Evolutionary conservation across 2,329 filamentous ascomycete species (phyloP), one percentile per base, ranked within the genome.

Genomic region (Colletotrichum tropicicola): DNA sequence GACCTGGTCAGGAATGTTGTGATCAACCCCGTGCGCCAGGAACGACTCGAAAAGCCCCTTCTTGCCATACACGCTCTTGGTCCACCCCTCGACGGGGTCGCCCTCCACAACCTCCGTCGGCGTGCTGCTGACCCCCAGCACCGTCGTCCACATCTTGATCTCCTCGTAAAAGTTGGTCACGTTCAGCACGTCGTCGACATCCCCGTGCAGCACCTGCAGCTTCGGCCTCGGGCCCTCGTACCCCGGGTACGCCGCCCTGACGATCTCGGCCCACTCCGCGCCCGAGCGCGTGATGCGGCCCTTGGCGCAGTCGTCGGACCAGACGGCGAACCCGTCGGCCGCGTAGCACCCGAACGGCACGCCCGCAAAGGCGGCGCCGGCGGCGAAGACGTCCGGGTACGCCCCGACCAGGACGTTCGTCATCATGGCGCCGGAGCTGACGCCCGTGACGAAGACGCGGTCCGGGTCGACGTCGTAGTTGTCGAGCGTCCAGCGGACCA

Each of bases 171-270:
- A 86, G 71, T 87, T 87, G 52, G 78, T 76, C 25, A 83, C 85
- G 43, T 81, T 77, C 2, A 89, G 74, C 5, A 81, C 81, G 30
- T 81, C 78, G 67, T 89, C 86, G 0, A 68, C 71, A 4, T 81
- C 83, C 9, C 87, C 87, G 70, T 89, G 87, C 72, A 85, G 85
- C 41, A 89, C 78, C 73, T 87, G 85, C 77, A 89, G 79, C 70
- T 83, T 84, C 0, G 87, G 86, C 12, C 85, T 75, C 52, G 80
- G 77, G 0, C 85, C 84, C 2, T 71, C 77, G 68, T 87, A 87
- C 0, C 76, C 80, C 0, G 84, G 83, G 66, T 85, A 85, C 66
- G 82, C 85, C 1, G 72, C 75, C 51, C 70, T 55, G 6, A 81
- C 79, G 4, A 78, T 57, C 1, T 68, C 69, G 1, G 71, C 75